Conservation (phyloP, 345 rosid genomes). For the Triadica sebifera region DNA sequence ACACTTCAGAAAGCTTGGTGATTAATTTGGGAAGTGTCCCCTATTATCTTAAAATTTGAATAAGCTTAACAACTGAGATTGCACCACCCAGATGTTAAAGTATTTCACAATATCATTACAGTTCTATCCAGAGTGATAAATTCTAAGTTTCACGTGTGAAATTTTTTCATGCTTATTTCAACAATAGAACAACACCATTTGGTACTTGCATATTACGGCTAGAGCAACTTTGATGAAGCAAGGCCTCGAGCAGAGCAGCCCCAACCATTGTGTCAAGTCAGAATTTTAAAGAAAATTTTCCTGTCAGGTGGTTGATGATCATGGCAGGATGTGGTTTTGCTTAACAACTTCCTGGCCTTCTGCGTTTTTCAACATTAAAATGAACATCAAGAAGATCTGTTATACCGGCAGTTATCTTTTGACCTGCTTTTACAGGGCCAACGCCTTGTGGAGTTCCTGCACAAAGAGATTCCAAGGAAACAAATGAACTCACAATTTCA, state of each 20-base stretch:
- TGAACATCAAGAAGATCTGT: constrained; percentile 65
- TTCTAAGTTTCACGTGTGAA: neutral
- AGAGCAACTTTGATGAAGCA: neutral
- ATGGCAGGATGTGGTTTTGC: neutral
- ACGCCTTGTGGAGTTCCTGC: constrained; percentile 92
- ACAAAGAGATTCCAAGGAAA: constrained; percentile 6
- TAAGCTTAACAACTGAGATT: neutral
- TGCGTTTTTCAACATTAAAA: constrained; percentile 56
- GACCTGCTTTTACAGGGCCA: constrained; percentile 86
- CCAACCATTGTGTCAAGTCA: neutral
- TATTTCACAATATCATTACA: neutral
- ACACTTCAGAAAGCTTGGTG: too few relatives aligned
- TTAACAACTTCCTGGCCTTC: constrained; percentile 35
- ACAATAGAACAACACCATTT: neutral
- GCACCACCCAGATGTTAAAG: neutral
- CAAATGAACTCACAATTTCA: constrained; percentile 7
- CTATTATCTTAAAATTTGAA: too few relatives aligned
- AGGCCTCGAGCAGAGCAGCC: neutral
- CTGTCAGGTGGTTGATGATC: neutral
- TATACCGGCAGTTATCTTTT: constrained; percentile 81
- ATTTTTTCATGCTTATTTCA: neutral
- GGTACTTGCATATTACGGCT: neutral
- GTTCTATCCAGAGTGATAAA: neutral
- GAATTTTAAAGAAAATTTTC: neutral
- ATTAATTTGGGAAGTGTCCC: too few relatives aligned